Evolutionary conservation across 371 early-diverging fungal species (phyloP), one percentile per base, ranked within the genome.

Genomic region (Catenaria anguillulae): DNA sequence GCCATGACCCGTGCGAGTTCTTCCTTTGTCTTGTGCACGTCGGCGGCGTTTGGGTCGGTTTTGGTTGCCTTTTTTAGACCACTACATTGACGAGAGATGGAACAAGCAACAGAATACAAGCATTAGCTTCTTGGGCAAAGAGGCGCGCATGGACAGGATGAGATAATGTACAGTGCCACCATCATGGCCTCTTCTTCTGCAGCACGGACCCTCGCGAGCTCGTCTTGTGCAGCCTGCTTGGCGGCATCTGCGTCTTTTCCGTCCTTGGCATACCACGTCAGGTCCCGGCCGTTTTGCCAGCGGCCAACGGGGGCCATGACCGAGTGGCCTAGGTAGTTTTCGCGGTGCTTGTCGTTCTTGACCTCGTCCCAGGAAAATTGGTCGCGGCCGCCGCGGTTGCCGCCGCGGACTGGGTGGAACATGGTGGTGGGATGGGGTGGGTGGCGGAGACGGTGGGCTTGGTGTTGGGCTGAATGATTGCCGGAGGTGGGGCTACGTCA

Each of bases 301-400:
- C 82, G 69, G 3, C 91, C 91, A 0, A 89, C 87, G 12, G 89
- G 84, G 0, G 91, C 91, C 68, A 78, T 80, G 26, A 90, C 63
- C 3, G 88, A 87, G 71, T 90, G 86, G 17, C 91, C 91, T 23
- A 90, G 78, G 68, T 90, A 90, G 69, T 87, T 86, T 75, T 87
- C 88, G 50, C 91, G 77, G 68, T 88, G 74, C 65, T 87, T 86
- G 67, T 90, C 88, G 59, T 84, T 82, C 67, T 88, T 87, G 36
- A 87, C 90, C 58, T 83, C 81, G 29, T 82, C 82, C 83, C 83
- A 83, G 48, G 64, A 73, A 60, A 75, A 74, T 59, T 82, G 84
- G 70, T 83, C 83, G 66, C 73, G 73, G 21, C 85, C 82, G 29
- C 81, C 81, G 55, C 82, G 74, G 29, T 68, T 67, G 68, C 77